These are phyloP conservation scores for Trichosanthes cucumerina DNA, from an alignment of 306 rosid genomes.

Conservation along the genomic window DNA sequence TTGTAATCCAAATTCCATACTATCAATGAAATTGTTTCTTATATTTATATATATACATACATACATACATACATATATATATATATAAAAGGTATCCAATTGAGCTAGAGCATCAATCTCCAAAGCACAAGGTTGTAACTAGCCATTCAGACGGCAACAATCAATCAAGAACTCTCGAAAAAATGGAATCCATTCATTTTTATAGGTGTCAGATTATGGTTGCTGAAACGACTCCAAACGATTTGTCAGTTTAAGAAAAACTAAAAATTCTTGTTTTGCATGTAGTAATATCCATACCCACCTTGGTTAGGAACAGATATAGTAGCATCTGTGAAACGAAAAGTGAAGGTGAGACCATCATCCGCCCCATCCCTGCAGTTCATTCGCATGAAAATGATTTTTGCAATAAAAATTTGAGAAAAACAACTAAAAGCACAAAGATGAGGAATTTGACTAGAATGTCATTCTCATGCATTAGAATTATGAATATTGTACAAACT, in stretches of 20 bases:
- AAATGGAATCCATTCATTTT: neutral
- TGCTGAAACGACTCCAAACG: neutral
- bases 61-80: no score
- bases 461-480: neutral
- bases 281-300: slow-evolving; percentile 23
- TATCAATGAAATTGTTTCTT: no score
- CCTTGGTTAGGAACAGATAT: slow-evolving; percentile 83
- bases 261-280: neutral
- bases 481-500: neutral
- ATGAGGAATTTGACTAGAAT: neutral
- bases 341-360: slow-evolving; percentile 93
- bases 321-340: slow-evolving; percentile 93
- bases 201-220: neutral
- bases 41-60: no score
- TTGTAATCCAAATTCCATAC: no score
- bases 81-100: neutral
- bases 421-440: neutral
- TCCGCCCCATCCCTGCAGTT: slow-evolving; percentile 70
- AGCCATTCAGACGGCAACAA: neutral
- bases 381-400: slow-evolving; percentile 13
- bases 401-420: neutral
- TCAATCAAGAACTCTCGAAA: neutral
- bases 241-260: neutral
- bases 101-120: neutral
- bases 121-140: neutral